These are phyloP conservation scores for Neurospora cerealis DNA, from an alignment of 495 filamentous ascomycete species.

Conservation along the genomic window DNA sequence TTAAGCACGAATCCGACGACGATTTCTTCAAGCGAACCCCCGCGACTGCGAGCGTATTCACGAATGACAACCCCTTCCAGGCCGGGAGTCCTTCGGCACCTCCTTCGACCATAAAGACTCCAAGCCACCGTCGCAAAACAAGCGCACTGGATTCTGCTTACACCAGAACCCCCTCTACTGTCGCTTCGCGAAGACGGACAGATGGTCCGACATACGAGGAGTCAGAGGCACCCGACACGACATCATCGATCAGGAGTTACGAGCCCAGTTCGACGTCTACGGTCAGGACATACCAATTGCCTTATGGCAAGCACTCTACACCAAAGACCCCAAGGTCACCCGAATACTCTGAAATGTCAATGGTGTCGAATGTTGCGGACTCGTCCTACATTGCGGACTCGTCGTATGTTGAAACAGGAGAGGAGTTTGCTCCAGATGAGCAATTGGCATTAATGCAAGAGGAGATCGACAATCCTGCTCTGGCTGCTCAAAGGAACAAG, in stretches of 20 bases:
- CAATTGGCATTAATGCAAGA: conserved; percentile 65
- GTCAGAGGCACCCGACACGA: conserved; percentile 16
- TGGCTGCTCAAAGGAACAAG: conserved; percentile 18
- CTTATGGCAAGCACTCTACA: background rate
- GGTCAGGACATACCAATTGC: background rate
- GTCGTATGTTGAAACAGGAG: conserved; percentile 50
- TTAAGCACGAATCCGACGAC: conserved; percentile 34
- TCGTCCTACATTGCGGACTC: background rate
- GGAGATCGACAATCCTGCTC: conserved; percentile 29
- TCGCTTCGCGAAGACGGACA: conserved; percentile 20
- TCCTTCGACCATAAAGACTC: conserved; percentile 23
- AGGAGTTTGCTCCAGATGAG: conserved; percentile 91
- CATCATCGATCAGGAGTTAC: background rate
- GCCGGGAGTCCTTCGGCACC: conserved; percentile 50
- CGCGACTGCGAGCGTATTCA: conserved; percentile 56
- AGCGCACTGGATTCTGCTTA: conserved; percentile 16
- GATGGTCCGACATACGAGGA: conserved; percentile 20
- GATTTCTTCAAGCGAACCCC: conserved; percentile 34
- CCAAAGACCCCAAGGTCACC: background rate
- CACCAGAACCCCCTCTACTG: conserved; percentile 19
- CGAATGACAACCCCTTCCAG: conserved; percentile 89
- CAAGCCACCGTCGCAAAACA: conserved; percentile 31
- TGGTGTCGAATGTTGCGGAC: conserved; percentile 1
- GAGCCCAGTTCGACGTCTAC: background rate
- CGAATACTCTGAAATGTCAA: background rate